Percentiles rank a stretch among this genome's conserved stretches.
Conservation (phyloP, 2,329 filamentous ascomycete genomes). For the Colletotrichum incanum region DNA sequence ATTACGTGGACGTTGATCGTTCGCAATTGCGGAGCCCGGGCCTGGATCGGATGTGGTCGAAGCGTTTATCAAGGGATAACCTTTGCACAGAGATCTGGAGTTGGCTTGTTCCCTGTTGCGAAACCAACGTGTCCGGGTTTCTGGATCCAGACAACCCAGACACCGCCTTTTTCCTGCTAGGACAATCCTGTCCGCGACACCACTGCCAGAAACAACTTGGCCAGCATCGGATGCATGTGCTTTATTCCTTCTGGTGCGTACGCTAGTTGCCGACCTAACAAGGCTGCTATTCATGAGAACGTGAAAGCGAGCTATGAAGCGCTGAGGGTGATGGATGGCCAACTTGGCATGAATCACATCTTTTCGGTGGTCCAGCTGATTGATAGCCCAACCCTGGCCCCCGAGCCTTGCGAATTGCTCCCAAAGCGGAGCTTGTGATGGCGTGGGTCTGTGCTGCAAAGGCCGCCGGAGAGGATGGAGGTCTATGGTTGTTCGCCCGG, state of each 20-base stretch:
- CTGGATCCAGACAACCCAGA: constrained; percentile 21
- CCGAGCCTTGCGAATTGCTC: constrained; percentile 24
- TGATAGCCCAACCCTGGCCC: constrained; percentile 18
- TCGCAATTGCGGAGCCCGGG: constrained; percentile 15
- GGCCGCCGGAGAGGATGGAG: constrained; percentile 3
- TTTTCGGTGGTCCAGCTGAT: constrained; percentile 19
- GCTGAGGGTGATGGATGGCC: constrained; percentile 21
- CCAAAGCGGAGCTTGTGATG: constrained; percentile 27
- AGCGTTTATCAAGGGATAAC: constrained; percentile 22
- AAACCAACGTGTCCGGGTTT: constrained; percentile 34
- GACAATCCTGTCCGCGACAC: constrained; percentile 32
- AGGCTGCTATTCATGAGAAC: constrained; percentile 5
- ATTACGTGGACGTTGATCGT: constrained; percentile 22
- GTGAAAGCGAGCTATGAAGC: background rate
- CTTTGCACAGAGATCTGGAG: constrained; percentile 10
- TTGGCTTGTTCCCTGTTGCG: constrained; percentile 35
- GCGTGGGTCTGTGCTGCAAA: constrained; percentile 25
- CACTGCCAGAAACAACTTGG: constrained; percentile 16
- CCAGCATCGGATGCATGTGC: constrained; percentile 20
- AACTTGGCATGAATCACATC: constrained; percentile 25
- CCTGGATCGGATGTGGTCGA: background rate
- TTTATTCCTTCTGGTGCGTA: background rate
- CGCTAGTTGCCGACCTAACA: constrained; percentile 36
- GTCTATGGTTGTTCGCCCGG: background rate
- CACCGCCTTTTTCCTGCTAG: constrained; percentile 39